A percentile compares a stretch with the other conserved stretches of the same genome.
Conservation (phyloP, 176 grass and related monocot species). For the Rhipidocladum racemiflorum region DNA sequence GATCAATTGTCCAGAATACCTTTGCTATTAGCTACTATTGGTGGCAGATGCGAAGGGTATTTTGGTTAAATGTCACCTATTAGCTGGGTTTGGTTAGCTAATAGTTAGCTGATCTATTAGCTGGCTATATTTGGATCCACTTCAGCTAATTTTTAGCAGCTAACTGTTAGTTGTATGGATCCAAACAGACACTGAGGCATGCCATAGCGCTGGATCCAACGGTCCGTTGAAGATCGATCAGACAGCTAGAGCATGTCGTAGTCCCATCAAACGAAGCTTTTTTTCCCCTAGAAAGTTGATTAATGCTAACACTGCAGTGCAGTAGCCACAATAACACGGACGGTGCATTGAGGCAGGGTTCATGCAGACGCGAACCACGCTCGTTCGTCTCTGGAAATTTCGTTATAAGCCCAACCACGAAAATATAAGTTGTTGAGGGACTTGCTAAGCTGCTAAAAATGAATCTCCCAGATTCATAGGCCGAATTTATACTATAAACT, state of each 20-base stretch:
- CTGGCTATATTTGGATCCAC: too few species aligned
- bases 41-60: too few species aligned
- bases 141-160: too few species aligned
- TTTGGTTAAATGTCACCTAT: too few species aligned
- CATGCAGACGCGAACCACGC: not conserved
- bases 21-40: too few species aligned
- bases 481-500: too few species aligned
- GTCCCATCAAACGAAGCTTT: not conserved
- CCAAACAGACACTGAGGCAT: too few species aligned
- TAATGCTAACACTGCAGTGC: not conserved
- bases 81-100: too few species aligned
- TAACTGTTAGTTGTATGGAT: too few species aligned
- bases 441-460: not conserved
- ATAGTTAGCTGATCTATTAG: too few species aligned
- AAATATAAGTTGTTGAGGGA: not conserved
- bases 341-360: not conserved
- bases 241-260: not conserved
- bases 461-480: not conserved
- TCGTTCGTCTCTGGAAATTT: not conserved
- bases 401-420: not conserved
- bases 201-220: not conserved
- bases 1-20: too few species aligned
- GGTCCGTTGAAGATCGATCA: not conserved
- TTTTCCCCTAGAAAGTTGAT: not conserved
- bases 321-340: not conserved